A percentile compares a stretch with the other conserved stretches of the same genome.
phyloP scores from a whole-genome alignment of 768 basidiomycete genomes.

The Termitomyces sp. region DNA sequence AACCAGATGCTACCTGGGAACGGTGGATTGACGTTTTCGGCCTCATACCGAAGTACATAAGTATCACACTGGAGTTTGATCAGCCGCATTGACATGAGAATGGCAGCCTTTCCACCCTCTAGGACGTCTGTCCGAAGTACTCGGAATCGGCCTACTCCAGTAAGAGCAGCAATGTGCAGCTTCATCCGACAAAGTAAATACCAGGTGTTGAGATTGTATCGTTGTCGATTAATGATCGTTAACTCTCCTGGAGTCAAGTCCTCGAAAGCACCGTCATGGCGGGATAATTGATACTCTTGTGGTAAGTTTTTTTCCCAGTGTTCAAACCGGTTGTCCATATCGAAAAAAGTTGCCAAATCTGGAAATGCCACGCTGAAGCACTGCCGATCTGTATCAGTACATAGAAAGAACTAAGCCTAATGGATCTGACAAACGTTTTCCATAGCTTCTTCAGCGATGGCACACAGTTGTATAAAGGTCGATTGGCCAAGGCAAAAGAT shows the following conservation, averaged over 20 bases:
- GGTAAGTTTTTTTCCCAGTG: slow-evolving; percentile 42
- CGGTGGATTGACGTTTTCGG: slow-evolving; percentile 15
- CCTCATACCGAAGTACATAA: slow-evolving; percentile 22
- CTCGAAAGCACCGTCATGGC: slow-evolving; percentile 22
- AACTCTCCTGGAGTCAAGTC: slow-evolving; percentile 27
- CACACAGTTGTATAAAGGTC: slow-evolving; percentile 33
- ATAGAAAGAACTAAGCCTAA: background rate
- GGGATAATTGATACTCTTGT: slow-evolving; percentile 34
- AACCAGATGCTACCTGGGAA: slow-evolving; percentile 35
- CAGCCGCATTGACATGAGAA: slow-evolving; percentile 37
- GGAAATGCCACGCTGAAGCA: slow-evolving; percentile 34
- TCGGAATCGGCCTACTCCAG: slow-evolving; percentile 24
- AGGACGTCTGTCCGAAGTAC: slow-evolving; percentile 23
- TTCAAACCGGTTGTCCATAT: slow-evolving; percentile 39
- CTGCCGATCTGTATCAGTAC: slow-evolving; percentile 15
- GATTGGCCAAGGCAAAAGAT: slow-evolving; percentile 33
- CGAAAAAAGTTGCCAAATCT: slow-evolving; percentile 31
- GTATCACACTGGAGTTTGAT: slow-evolving; percentile 40
- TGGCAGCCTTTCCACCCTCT: slow-evolving; percentile 34
- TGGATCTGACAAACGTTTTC: slow-evolving; percentile 33
- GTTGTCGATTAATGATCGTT: slow-evolving; percentile 32
- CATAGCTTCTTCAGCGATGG: slow-evolving; percentile 36
- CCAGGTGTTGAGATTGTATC: slow-evolving; percentile 43
- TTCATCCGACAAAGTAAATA: slow-evolving; percentile 43
- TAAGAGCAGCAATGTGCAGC: slow-evolving; percentile 40